These are phyloP conservation scores for Naganishia vaughanmartiniae DNA, from an alignment of 768 basidiomycete genomes.

Conservation along the genomic window DNA sequence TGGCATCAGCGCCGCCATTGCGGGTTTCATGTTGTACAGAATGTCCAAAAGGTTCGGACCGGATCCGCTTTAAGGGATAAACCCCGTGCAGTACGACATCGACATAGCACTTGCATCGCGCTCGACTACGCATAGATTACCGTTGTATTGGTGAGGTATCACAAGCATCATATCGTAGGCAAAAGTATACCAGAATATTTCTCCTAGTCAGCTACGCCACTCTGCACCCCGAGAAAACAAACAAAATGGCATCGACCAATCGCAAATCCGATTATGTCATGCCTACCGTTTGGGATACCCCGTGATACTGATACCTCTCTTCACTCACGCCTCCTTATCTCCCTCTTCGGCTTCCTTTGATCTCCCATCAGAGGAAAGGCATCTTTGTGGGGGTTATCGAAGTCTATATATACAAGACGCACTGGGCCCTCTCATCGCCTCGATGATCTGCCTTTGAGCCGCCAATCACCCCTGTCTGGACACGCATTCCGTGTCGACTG, in stretches of 20 bases:
- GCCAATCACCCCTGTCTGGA: conserved; percentile 1
- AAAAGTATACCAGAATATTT: too few species aligned
- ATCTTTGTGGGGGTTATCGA: background rate
- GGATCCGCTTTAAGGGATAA: background rate
- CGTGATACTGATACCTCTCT: background rate
- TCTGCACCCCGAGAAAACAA: too few species aligned
- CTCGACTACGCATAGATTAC: conserved; percentile 2
- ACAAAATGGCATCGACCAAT: background rate
- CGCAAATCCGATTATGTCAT: background rate
- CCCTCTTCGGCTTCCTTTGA: conserved; percentile 1
- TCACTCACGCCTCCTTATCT: background rate
- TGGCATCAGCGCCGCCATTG: conserved; percentile 29
- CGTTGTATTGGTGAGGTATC: background rate
- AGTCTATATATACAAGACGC: background rate
- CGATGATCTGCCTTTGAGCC: background rate
- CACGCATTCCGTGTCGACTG: background rate
- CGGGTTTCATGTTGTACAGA: conserved; percentile 28
- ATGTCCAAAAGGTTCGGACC: conserved; percentile 24
- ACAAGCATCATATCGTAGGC: background rate
- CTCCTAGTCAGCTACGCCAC: too few species aligned
- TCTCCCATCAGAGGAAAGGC: background rate
- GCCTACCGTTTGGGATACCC: background rate
- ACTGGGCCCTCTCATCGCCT: background rate
- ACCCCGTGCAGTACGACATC: background rate
- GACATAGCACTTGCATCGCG: background rate